Evolutionary conservation across 2,329 filamentous ascomycete species (phyloP).

Genomic region (Cercospora nicotianae): DNA sequence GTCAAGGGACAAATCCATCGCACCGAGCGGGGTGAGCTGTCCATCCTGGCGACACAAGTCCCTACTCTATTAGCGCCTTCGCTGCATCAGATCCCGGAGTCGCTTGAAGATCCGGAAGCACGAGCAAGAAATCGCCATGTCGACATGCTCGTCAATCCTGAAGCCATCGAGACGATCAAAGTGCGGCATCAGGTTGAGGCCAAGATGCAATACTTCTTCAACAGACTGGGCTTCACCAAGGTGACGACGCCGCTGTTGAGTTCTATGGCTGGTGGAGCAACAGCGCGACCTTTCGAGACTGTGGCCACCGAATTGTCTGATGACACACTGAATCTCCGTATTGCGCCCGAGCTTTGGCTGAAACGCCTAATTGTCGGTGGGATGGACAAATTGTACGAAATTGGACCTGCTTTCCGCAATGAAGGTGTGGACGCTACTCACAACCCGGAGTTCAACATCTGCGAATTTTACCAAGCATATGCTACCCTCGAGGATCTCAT

Average conservation of each 20-base stretch:
- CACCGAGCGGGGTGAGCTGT: constrained; percentile 73
- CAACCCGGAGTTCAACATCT: constrained; percentile 96
- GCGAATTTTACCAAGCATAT: constrained; percentile 93
- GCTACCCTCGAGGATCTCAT: constrained; percentile 75
- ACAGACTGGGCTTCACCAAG: constrained; percentile 73
- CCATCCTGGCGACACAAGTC: constrained; percentile 65
- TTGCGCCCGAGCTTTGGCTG: constrained; percentile 92
- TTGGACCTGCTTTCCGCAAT: constrained; percentile 89
- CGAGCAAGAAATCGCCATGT: constrained; percentile 77
- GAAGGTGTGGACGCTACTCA: constrained; percentile 84
- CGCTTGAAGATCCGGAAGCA: constrained; percentile 68
- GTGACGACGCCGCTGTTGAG: constrained; percentile 89
- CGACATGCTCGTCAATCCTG: constrained; percentile 75
- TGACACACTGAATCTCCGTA: constrained; percentile 72
- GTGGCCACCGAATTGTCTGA: constrained; percentile 72
- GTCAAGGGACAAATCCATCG: constrained; percentile 69
- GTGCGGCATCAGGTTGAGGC: constrained; percentile 74
- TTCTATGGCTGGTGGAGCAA: constrained; percentile 78
- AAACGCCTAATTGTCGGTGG: constrained; percentile 89
- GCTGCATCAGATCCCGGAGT: constrained; percentile 74
- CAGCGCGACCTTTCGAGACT: constrained; percentile 83
- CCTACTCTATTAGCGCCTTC: constrained; percentile 75
- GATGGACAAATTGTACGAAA: constrained; percentile 86
- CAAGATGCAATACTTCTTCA: constrained; percentile 71
- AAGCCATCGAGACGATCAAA: constrained; percentile 67